These are phyloP conservation scores for Cytospora piceicola DNA, from an alignment of 2,329 filamentous ascomycete species.

Conservation along the genomic window DNA sequence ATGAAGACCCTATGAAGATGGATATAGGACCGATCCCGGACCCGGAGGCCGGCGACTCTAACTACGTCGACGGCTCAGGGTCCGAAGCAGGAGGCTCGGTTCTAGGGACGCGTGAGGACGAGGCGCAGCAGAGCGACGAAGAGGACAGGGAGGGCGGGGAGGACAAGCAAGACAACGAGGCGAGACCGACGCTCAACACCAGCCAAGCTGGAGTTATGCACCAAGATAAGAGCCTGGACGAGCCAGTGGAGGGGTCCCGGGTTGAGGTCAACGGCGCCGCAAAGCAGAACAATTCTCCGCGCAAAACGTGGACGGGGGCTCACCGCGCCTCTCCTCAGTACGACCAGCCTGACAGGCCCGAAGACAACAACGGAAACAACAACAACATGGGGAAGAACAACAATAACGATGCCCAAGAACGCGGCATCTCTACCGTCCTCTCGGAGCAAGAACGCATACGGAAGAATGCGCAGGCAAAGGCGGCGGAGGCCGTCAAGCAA, in stretches of 20 bases:
- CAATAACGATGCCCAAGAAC: background rate
- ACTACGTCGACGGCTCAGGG: constrained; percentile 19
- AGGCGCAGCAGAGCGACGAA: constrained; percentile 5
- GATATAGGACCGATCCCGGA: constrained; percentile 24
- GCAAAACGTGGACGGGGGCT: background rate
- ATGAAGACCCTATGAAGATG: constrained; percentile 24
- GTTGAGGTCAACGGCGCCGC: background rate
- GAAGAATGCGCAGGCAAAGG: constrained; percentile 25
- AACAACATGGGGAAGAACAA: no score
- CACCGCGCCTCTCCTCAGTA: background rate
- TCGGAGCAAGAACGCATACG: constrained; percentile 24
- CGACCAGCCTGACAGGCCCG: background rate
- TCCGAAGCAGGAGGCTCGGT: constrained; percentile 17
- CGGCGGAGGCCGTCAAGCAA: constrained; percentile 24
- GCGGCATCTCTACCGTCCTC: background rate
- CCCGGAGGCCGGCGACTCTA: constrained; percentile 20
- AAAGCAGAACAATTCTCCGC: background rate
- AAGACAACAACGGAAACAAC: background rate
- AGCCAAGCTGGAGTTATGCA: background rate
- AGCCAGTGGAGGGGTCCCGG: background rate
- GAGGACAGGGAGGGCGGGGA: background rate
- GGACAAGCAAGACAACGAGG: background rate
- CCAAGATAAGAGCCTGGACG: constrained; percentile 2
- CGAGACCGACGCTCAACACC: background rate
- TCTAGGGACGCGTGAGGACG: background rate